Conservation (phyloP, 345 rosid species). For the Syzygium oleosum region DNA sequence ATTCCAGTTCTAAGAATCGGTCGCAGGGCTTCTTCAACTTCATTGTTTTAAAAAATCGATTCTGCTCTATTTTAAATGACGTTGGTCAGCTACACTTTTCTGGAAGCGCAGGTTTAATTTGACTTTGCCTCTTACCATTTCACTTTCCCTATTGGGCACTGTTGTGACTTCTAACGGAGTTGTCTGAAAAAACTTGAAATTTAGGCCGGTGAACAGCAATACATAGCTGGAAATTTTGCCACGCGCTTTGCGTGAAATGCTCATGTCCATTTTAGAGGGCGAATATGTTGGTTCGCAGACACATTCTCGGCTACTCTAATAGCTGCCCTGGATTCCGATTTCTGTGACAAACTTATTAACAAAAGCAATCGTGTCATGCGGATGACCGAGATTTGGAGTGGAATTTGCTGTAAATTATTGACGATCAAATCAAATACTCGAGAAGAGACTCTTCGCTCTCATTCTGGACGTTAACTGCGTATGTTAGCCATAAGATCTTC, state of each 20-base stretch:
- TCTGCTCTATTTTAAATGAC: background rate
- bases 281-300: background rate
- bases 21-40: background rate
- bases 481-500: background rate
- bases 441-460: background rate
- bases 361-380: background rate
- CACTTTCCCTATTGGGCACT: background rate
- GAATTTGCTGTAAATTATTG: background rate
- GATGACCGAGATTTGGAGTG: background rate
- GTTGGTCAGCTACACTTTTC: background rate
- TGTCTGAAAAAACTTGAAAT: background rate
- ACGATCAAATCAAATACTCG: background rate
- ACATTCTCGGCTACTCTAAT: background rate
- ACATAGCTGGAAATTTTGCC: background rate
- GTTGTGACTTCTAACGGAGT: background rate
- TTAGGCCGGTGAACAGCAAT: background rate
- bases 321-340: background rate
- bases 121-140: background rate
- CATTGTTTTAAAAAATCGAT: background rate
- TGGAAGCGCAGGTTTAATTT: background rate
- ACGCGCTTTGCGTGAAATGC: background rate
- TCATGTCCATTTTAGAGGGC: background rate
- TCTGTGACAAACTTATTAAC: background rate
- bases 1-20: background rate
- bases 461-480: background rate